These are phyloP conservation scores for Chlamydomonas sp. DNA, from an alignment of 139 green algal species.

Conservation along the genomic window DNA sequence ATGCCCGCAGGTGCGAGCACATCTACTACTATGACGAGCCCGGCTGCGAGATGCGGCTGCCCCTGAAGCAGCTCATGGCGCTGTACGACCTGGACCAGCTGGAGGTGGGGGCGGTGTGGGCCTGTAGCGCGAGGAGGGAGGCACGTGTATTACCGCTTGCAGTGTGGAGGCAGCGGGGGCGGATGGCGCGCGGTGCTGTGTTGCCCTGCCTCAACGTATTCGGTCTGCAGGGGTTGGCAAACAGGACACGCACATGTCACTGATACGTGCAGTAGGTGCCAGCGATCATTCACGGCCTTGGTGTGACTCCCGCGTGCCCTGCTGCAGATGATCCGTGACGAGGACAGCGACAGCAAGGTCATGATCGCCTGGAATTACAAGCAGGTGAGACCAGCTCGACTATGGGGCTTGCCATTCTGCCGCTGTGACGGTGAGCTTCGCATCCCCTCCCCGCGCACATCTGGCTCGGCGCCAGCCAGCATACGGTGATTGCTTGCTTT, in stretches of 20 bases:
- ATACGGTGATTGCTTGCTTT: neutral
- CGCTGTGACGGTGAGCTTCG: neutral
- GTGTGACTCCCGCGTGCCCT: too few species aligned
- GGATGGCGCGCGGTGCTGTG: neutral
- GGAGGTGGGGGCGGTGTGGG: neutral
- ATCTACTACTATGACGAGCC: constrained; percentile 31
- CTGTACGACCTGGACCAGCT: constrained; percentile 13
- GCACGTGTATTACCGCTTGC: neutral
- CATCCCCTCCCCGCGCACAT: neutral
- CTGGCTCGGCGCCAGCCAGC: neutral
- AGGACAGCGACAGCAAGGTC: constrained; percentile 20
- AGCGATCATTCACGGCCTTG: too few species aligned
- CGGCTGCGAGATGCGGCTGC: constrained; percentile 1
- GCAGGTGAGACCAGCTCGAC: neutral
- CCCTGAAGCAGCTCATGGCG: constrained; percentile 3
- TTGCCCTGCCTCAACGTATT: neutral
- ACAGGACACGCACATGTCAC: too few species aligned
- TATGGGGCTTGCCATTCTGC: neutral
- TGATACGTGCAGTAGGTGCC: too few species aligned
- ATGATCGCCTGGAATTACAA: neutral
- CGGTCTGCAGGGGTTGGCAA: too few species aligned
- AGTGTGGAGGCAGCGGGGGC: neutral
- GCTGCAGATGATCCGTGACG: constrained; percentile 6
- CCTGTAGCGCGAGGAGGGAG: neutral
- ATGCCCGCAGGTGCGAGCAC: constrained; percentile 16